Percentiles rank a stretch among this genome's conserved stretches.
Conservation (phyloP, 305 asterid genomes). For the Solanum chacoense region DNA sequence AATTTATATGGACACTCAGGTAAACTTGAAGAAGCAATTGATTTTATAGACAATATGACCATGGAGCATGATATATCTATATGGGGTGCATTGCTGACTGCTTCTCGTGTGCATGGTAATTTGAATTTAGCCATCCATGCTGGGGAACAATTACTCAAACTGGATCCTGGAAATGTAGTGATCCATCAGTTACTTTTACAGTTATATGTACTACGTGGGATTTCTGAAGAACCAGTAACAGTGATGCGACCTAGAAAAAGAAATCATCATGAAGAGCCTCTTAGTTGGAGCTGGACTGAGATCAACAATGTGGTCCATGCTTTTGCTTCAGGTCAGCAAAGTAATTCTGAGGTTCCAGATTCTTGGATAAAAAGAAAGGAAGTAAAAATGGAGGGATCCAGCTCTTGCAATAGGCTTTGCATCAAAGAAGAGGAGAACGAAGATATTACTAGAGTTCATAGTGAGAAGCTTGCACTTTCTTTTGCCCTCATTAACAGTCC, state of each 20-base stretch:
- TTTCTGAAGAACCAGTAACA: constrained; percentile 25
- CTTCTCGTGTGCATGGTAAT: constrained; percentile 49
- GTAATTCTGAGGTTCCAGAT: constrained; percentile 19
- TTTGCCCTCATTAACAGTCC: constrained; percentile 33
- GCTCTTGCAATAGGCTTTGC: constrained; percentile 20
- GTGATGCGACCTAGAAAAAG: constrained; percentile 23
- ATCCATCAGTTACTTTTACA: constrained; percentile 29
- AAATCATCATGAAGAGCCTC: constrained; percentile 18
- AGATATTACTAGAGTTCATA: constrained; percentile 39
- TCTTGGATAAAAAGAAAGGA: constrained; percentile 39
- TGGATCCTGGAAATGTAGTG: constrained; percentile 46
- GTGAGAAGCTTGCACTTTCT: constrained; percentile 64
- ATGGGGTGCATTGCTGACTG: constrained; percentile 57
- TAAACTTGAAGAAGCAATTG: constrained; percentile 51
- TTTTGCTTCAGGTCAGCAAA: constrained; percentile 33
- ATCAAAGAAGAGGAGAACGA: constrained; percentile 50
- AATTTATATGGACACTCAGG: constrained; percentile 65
- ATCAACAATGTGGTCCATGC: constrained; percentile 33
- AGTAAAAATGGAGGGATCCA: constrained; percentile 17
- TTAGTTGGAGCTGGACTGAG: constrained; percentile 53
- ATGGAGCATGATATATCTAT: constrained; percentile 39
- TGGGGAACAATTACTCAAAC: constrained; percentile 49
- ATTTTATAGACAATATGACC: constrained; percentile 35
- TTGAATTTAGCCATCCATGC: constrained; percentile 53
- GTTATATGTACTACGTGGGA: constrained; percentile 34